phyloP scores from a whole-genome alignment of 345 rosid species.

The Rhodamnia rubescens region DNA sequence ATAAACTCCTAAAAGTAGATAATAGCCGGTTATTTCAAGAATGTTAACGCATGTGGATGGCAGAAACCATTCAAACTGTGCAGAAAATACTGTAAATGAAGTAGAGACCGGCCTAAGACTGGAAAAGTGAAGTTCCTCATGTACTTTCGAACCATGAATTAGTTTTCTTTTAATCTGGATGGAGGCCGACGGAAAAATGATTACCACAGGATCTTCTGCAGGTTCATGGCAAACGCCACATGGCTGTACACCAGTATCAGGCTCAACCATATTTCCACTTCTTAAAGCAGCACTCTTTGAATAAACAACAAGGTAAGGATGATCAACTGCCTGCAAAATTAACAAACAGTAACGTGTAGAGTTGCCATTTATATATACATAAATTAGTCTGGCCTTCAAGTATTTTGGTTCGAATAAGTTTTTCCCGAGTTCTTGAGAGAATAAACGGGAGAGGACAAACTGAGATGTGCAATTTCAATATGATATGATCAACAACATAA shows the following conservation, averaged over 20 bases:
- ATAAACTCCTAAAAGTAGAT: not conserved
- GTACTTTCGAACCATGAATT: not conserved
- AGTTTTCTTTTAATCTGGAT: not conserved
- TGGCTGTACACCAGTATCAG: conserved; percentile 32
- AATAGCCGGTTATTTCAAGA: not conserved
- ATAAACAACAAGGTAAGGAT: conserved; percentile 89
- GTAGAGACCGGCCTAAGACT: not conserved
- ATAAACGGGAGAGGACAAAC: not conserved
- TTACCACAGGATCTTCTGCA: conserved; percentile 77
- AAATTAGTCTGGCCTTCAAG: not conserved
- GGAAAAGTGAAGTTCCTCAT: not conserved
- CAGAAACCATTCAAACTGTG: not conserved
- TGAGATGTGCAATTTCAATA: not conserved
- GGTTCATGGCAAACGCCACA: conserved; percentile 81
- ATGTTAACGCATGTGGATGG: not conserved
- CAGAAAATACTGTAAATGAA: not conserved
- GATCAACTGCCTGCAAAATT: conserved; percentile 86
- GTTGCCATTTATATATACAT: not conserved
- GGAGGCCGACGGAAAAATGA: not conserved
- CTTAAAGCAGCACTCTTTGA: conserved; percentile 37
- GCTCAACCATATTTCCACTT: conserved; percentile 16
- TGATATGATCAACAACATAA: not conserved
- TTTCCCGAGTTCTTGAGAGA: not conserved
- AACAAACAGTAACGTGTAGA: not conserved
- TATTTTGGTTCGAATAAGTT: not conserved